Base-by-base conservation (phyloP, 352 stramenopile species). In the Globisporangium radiosum region DNA sequence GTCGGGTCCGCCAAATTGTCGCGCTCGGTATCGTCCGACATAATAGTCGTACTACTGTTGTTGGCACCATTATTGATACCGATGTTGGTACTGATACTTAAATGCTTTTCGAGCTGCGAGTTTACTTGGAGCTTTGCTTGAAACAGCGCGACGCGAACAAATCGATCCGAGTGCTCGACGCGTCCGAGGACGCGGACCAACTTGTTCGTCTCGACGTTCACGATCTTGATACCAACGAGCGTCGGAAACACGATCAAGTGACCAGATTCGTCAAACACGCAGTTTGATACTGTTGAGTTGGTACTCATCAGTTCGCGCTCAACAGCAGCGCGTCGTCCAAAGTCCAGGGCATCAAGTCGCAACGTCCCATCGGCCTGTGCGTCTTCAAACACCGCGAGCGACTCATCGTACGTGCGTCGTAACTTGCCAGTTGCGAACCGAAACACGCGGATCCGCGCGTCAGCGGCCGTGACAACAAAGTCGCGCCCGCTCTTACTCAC, bases 201-300 rank as follows among this genome's bases (percentile, higher is more conserved):
- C 50, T 93, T 95, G 73, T 98, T 98, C 42, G 87, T 97, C 70
- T 97, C 84, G 7, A 98, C 69, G 63, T 98, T 96, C 42, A 99
- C 87, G 10, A 98, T 75, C 74, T 99, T 99, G 63, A 99, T 93
- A 4, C 97, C 97, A 6, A 98, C 61, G 56, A 99, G 78, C 17
- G 95, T 98, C 14, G 94, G 81, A 59, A 98, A 96, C 49, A 99
- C 54, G 3, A 99, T 72, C 65, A 98, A 98, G 60, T 96, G 75
- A n/a, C 96, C 96, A 0, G 83, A 95, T 60, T 97, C 86, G 66
- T 99, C 97, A 66, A 99, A 99, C 33, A 97, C 63, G 55, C 85
- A 94, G 60, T 96, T 98, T n/a, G 76, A 79, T 1, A 72, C 59
- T 0, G 44, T 25, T 33, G 25, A 33, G 25, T 33, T 33, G 25